Conservation (phyloP, 305 asterid genomes). For the Fraxinus baroniana region DNA sequence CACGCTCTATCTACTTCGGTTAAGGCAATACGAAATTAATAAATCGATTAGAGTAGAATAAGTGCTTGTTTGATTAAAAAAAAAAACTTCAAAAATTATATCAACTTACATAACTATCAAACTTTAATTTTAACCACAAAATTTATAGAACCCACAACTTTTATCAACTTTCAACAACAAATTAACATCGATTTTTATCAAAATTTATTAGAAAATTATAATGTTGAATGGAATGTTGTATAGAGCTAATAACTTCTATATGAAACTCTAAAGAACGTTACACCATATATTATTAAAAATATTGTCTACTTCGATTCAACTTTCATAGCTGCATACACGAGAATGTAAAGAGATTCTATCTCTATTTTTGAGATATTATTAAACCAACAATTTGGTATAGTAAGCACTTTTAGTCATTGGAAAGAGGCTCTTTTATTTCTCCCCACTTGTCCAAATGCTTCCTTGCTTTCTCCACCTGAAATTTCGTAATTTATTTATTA, state of each 20-base stretch:
- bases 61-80: background rate
- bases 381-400: background rate
- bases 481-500: background rate
- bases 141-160: background rate
- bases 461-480: slow-evolving; percentile 56
- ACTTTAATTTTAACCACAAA: background rate
- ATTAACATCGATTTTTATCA: background rate
- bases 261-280: background rate
- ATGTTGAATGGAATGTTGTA: background rate
- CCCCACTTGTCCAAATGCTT: background rate
- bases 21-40: background rate
- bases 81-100: too few species aligned
- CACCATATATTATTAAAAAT: background rate
- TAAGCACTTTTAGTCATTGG: background rate
- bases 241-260: background rate
- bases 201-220: too few species aligned
- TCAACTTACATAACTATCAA: background rate
- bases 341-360: background rate
- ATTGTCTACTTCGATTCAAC: background rate
- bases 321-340: background rate
- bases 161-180: too few species aligned
- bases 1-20: background rate
- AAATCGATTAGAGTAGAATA: background rate
- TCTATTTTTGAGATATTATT: background rate
- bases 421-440: background rate